phyloP scores from a whole-genome alignment of 192 early-diverging fungal species.

The Kickxella alabastrina region DNA sequence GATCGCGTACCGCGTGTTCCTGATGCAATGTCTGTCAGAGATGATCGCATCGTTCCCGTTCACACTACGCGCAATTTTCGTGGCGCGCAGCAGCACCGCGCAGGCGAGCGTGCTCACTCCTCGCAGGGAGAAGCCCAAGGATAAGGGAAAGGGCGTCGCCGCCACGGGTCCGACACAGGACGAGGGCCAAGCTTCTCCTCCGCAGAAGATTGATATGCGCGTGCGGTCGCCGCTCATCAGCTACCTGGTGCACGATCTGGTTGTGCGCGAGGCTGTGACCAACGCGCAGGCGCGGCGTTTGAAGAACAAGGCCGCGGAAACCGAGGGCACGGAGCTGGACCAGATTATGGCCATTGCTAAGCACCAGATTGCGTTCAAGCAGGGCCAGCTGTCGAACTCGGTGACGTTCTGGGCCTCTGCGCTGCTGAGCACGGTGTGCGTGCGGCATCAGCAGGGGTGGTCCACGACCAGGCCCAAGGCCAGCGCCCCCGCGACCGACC shows the following conservation, averaged over 20 bases:
- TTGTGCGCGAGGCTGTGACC: constrained; percentile 46
- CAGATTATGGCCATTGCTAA: constrained; percentile 32
- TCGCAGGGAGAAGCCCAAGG: constrained; percentile 29
- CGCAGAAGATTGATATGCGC: constrained; percentile 14
- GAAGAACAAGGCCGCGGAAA: constrained; percentile 12
- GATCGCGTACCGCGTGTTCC: constrained; percentile 64
- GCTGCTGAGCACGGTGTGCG: constrained; percentile 55
- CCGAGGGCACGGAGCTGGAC: constrained; percentile 30
- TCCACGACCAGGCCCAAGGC: constrained; percentile 19
- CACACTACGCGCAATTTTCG: constrained; percentile 32
- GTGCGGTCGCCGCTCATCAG: constrained; percentile 45
- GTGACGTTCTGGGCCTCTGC: constrained; percentile 68
- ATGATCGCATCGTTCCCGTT: constrained; percentile 81
- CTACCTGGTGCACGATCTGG: constrained; percentile 46
- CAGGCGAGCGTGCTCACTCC: constrained; percentile 15
- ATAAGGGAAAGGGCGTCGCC: constrained; percentile 21
- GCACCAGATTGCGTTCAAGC: constrained; percentile 49
- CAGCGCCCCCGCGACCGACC: neutral
- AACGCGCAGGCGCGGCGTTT: constrained; percentile 24
- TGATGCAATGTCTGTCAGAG: constrained; percentile 85
- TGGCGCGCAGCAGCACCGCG: constrained; percentile 16
- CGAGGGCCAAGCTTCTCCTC: neutral
- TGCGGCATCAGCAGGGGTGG: constrained; percentile 43
- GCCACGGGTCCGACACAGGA: neutral
- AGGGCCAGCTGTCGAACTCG: constrained; percentile 50